phyloP scores from a whole-genome alignment of 2,329 filamentous ascomycete species.

The Pseudofabraea citricarpa region DNA sequence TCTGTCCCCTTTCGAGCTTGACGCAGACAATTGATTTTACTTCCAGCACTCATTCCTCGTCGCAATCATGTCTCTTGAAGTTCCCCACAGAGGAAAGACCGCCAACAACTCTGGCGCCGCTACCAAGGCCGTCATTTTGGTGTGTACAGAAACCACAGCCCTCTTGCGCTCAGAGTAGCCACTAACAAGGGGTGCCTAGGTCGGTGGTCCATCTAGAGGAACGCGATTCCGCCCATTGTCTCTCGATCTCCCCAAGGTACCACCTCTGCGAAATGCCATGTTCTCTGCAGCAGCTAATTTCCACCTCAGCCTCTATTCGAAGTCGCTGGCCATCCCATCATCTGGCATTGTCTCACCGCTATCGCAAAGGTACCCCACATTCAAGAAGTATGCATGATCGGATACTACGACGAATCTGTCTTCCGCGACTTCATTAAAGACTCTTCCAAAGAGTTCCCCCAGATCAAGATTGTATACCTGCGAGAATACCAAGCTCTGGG shows the following conservation, averaged over 20 bases:
- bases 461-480: slow-evolving; percentile 88
- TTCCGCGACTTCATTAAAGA: slow-evolving; percentile 99
- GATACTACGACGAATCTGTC: slow-evolving; percentile 96
- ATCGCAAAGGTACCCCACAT: slow-evolving; percentile 87
- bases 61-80: slow-evolving; percentile 37
- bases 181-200: slow-evolving; percentile 45
- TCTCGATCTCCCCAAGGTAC: slow-evolving; percentile 90
- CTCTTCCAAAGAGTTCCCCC: slow-evolving; percentile 75
- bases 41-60: neutral
- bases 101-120: slow-evolving; percentile 47
- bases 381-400: slow-evolving; percentile 95
- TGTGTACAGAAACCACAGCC: slow-evolving; percentile 36
- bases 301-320: slow-evolving; percentile 81
- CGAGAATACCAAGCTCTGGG: slow-evolving; percentile 96
- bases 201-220: slow-evolving; percentile 90
- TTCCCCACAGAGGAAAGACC: slow-evolving; percentile 40
- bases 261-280: slow-evolving; percentile 22
- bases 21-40: neutral
- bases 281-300: slow-evolving; percentile 5
- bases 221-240: slow-evolving; percentile 93
- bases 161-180: slow-evolving; percentile 5
- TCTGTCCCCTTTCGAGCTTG: neutral
- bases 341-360: slow-evolving; percentile 94
- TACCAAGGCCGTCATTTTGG: slow-evolving; percentile 93
- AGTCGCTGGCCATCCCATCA: slow-evolving; percentile 95